Conservation (phyloP, 352 stramenopile genomes). For the Globisporangium recalcitrans region DNA sequence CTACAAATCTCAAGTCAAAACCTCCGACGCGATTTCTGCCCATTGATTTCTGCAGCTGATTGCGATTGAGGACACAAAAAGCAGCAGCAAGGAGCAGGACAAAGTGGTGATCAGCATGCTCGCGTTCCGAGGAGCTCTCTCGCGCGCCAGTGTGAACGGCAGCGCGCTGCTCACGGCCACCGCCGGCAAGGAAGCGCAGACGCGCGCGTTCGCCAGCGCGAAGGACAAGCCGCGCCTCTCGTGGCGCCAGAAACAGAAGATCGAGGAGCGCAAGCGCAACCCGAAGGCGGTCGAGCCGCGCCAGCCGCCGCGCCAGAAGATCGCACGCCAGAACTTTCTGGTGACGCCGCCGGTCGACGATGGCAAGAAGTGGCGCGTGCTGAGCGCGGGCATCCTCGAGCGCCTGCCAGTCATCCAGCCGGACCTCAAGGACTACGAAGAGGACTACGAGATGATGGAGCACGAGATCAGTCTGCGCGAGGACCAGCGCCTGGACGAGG, state of each 20-base stretch:
- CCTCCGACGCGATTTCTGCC: constrained; percentile 3
- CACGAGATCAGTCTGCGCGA: constrained; percentile 74
- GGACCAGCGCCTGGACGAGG: constrained; percentile 71
- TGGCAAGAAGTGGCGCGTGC: constrained; percentile 76
- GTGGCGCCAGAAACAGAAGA: constrained; percentile 65
- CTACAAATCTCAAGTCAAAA: not conserved
- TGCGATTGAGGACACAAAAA: not conserved
- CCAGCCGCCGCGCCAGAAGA: constrained; percentile 43
- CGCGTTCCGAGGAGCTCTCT: constrained; percentile 37
- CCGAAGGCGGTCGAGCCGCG: constrained; percentile 29
- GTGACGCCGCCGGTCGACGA: constrained; percentile 47
- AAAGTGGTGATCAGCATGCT: constrained; percentile 26
- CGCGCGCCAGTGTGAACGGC: constrained; percentile 13
- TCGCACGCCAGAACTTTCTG: constrained; percentile 55
- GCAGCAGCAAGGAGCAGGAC: not conserved
- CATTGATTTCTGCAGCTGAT: constrained; percentile 8
- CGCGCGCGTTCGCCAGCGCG: constrained; percentile 42
- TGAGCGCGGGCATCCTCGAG: constrained; percentile 71
- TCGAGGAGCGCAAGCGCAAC: constrained; percentile 42
- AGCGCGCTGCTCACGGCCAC: constrained; percentile 3
- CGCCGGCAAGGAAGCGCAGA: constrained; percentile 20
- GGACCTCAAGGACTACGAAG: constrained; percentile 66
- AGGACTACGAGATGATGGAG: constrained; percentile 68
- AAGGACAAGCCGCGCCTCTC: constrained; percentile 43
- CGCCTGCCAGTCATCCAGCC: constrained; percentile 71